phyloP scores from a whole-genome alignment of 441 rosid species.

The Euphorbia corollata region DNA sequence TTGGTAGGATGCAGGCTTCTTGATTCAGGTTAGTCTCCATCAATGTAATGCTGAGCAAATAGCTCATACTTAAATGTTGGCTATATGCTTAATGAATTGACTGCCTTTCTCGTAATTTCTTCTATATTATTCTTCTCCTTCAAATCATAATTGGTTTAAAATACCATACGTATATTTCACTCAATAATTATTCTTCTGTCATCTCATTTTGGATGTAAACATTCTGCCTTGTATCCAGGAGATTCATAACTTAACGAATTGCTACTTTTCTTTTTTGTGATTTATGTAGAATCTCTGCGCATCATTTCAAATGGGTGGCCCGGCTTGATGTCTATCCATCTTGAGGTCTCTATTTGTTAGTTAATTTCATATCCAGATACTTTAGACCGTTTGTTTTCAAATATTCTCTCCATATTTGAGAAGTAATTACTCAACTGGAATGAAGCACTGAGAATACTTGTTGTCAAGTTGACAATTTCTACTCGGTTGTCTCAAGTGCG shows the following conservation, averaged over 20 bases:
- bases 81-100: conserved; percentile 1
- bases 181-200: background rate
- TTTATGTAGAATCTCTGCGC: conserved; percentile 43
- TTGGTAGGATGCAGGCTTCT: conserved; percentile 59
- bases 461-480: background rate
- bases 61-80: background rate
- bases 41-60: too few species aligned
- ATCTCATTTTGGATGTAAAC: conserved; percentile 1
- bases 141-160: conserved; percentile 11
- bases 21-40: conserved; percentile 18
- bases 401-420: background rate
- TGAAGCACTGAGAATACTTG: background rate
- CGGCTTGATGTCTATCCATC: conserved; percentile 53
- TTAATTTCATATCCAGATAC: conserved; percentile 6
- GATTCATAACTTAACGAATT: background rate
- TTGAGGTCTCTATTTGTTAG: conserved; percentile 47
- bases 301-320: conserved; percentile 75
- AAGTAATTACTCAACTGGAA: background rate
- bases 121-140: background rate
- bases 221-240: background rate
- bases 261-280: conserved; percentile 10
- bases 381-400: background rate
- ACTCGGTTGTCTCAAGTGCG: background rate
- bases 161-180: background rate
- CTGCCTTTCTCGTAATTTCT: background rate